Evolutionary conservation across 129 eudicot species (phyloP), one percentile per base, ranked within the genome.

Genomic region (Tanacetum coccineum): DNA sequence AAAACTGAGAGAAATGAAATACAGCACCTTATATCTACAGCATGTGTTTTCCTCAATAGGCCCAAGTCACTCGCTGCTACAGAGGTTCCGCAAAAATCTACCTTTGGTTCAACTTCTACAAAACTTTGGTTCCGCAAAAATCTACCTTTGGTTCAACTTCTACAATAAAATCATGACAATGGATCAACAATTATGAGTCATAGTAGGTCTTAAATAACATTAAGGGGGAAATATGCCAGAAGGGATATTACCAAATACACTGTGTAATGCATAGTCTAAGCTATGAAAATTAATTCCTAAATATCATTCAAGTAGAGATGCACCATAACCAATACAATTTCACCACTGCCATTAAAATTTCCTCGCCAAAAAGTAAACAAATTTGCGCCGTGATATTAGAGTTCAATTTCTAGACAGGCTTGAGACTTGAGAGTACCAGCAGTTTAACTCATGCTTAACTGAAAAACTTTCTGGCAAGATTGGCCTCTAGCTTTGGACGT

Each of bases 261-360:
- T 39, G 44, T 39, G 54, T 17, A 52, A 53, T 52, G 64, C 52
- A n/a, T 2, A 30, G 9, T 50, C 4, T 51, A 67, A 66, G 52
- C 57, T 62, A 62, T 51, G 14, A 0, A 20, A 22, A 61, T 7
- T 14, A 14, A 11, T 36, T 48, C 14, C 7, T 50, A 65, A 3
- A 61, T 71, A 14, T 21, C 2, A 9, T 1, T 36, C 53, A 19
- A 71, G 21, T 26, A 22, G 47, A 45, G 13, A 61, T 26, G 65
- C 49, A 73, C 51, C 13, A 45, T 46, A 21, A 50, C 52, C 62
- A 62, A 15, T 62, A 61, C 42, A 60, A 18, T 19, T 5, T 20
- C n/a, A 7, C 3, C 39, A 56, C 9, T 11, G 0, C 39, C 17
- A 56, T 56, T 4, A 22, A 0, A 22, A 1, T 13, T 17, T 26